Evolutionary conservation across 2,329 filamentous ascomycete genomes (phyloP), one percentile per base, ranked within the genome.

Genomic region (Dactylellina parvicollis): DNA sequence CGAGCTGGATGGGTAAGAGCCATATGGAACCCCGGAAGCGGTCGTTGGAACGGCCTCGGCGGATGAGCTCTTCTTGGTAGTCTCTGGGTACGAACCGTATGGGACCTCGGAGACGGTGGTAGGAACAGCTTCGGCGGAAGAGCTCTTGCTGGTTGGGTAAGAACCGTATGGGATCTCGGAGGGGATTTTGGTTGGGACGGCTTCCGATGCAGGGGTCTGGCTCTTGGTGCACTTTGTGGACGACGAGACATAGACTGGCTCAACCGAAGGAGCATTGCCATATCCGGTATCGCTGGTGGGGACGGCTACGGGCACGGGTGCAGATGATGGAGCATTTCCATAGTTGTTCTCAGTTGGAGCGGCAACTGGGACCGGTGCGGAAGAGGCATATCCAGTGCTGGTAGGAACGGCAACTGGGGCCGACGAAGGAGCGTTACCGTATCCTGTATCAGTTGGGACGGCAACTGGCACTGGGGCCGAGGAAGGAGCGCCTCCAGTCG

Each of bases 31-130:
- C 2, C 30, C 57, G n/a, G 46, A 26, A 4, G 30, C 22, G n/a
- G 38, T 57, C n/a, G 61, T 66, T 44, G 62, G 62, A 36, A 67
- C 55, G n/a, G 54, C 44, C 36, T 52, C 55, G n/a, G 57, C 42
- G 52, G 60, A 46, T 8, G 38, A 49, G 30, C 30, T 36, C 34
- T 38, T n/a, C 3, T n/a, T n/a, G 46, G 32, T 12, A 30, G 22
- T 40, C 24, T 55, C 38, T 28, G 54, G 38, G 47, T 38, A 38
- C n/a, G 24, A 18, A n/a, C 42, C 56, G 16, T 71, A 71, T 18
- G 66, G 49, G 49, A 71, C 26, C 18, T 32, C 52, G n/a, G 62
- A 32, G 3, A 44, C 38, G 20, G 22, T 38, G 34, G 46, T 60
- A 42, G 67, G 67, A 24, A 57, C 38, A 30, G 55, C 40, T 40